Percentiles rank a stretch among this genome's conserved stretches.
Conservation (phyloP, 2,329 filamentous ascomycete species). For the Aspergillus caelatus region DNA sequence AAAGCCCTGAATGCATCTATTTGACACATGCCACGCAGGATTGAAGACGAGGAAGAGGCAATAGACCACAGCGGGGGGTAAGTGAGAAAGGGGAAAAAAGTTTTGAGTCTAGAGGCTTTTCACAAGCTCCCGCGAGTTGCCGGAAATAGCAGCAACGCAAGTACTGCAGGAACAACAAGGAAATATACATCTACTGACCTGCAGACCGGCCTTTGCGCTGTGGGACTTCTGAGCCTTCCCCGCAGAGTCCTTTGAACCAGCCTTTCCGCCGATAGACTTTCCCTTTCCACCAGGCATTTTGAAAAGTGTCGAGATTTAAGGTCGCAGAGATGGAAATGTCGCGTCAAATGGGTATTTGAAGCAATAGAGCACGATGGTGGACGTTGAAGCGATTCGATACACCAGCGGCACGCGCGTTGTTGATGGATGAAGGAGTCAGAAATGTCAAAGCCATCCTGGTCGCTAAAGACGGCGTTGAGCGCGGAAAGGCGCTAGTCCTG, state of each 20-base stretch:
- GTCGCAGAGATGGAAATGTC: conserved; percentile 31
- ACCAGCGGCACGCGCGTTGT: conserved; percentile 41
- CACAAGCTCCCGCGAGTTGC: neutral
- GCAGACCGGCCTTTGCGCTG: conserved; percentile 90
- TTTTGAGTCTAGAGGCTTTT: neutral
- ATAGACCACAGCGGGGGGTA: neutral
- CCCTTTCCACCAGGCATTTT: conserved; percentile 87
- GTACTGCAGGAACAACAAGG: neutral
- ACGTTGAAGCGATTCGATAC: conserved; percentile 32
- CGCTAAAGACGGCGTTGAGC: conserved; percentile 39
- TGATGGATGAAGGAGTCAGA: conserved; percentile 48
- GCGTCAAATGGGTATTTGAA: conserved; percentile 27
- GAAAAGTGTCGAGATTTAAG: conserved; percentile 27
- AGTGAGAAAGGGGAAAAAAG: neutral
- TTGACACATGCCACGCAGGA: neutral
- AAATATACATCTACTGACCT: conserved; percentile 66
- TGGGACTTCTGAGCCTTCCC: conserved; percentile 93
- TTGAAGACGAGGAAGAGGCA: neutral
- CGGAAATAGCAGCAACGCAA: neutral
- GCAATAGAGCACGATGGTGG: conserved; percentile 29
- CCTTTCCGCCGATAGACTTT: conserved; percentile 89
- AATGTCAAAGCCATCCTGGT: conserved; percentile 41
- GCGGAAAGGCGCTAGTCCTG: conserved; percentile 38
- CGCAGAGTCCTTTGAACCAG: conserved; percentile 76
- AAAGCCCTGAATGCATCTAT: neutral